Conservation (phyloP, 2,329 filamentous ascomycete genomes). For the Penicillium sclerotigenum region DNA sequence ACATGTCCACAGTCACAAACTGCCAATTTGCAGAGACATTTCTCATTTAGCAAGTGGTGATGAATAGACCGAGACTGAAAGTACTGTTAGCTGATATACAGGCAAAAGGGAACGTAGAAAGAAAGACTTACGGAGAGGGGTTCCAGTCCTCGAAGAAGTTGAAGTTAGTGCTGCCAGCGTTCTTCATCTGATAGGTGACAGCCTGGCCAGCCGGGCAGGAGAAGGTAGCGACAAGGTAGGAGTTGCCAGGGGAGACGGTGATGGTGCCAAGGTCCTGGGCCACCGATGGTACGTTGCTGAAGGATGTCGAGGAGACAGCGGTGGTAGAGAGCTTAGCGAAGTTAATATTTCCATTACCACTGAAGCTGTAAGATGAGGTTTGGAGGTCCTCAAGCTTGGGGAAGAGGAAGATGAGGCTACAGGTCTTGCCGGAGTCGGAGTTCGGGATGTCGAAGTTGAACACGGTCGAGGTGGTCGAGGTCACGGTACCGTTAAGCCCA, state of each 20-base stretch:
- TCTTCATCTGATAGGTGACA: slow-evolving; percentile 53
- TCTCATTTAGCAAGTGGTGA: slow-evolving; percentile 40
- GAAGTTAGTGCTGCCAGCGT: slow-evolving; percentile 51
- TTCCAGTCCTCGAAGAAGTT: slow-evolving; percentile 66
- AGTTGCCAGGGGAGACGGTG: slow-evolving; percentile 53
- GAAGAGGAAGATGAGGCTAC: slow-evolving; percentile 64
- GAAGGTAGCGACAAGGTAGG: slow-evolving; percentile 54
- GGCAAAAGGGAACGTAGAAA: background rate
- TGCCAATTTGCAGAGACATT: background rate
- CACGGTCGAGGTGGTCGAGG: slow-evolving; percentile 53
- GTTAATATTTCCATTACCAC: slow-evolving; percentile 52
- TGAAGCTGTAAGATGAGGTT: slow-evolving; percentile 58
- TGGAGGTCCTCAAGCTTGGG: slow-evolving; percentile 56
- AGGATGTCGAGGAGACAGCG: slow-evolving; percentile 53
- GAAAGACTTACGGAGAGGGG: slow-evolving; percentile 43
- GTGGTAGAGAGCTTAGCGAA: slow-evolving; percentile 50
- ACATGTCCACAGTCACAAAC: background rate
- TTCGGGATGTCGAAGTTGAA: slow-evolving; percentile 68
- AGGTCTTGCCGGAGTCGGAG: slow-evolving; percentile 56
- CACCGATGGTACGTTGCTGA: slow-evolving; percentile 50
- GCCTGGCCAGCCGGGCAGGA: slow-evolving; percentile 54
- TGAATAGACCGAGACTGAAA: slow-evolving; percentile 40
- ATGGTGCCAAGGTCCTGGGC: slow-evolving; percentile 45
- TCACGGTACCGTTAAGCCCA: slow-evolving; percentile 56
- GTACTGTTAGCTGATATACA: slow-evolving; percentile 13